phyloP scores from a whole-genome alignment of 2,329 filamentous ascomycete genomes.

The Chaetomium olivaceum region DNA sequence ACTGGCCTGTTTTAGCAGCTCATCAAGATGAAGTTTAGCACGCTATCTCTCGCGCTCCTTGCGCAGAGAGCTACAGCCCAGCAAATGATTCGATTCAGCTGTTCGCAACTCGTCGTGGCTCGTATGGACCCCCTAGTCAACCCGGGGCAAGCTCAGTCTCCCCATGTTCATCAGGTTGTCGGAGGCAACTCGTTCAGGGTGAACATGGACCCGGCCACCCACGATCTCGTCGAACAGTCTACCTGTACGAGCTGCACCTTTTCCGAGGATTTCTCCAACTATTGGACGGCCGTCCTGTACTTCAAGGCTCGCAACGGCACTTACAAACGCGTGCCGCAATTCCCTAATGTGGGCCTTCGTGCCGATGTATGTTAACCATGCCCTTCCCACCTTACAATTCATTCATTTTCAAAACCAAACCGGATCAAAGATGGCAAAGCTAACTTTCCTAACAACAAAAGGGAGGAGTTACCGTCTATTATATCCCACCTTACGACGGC shows the following conservation, averaged over 20 bases:
- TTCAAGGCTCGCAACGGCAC: constrained; percentile 33
- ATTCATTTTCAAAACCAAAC: background rate
- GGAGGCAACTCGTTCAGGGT: constrained; percentile 34
- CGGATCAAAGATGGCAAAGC: background rate
- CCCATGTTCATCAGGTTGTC: constrained; percentile 34
- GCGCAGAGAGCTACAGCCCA: constrained; percentile 19
- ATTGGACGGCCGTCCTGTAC: constrained; percentile 35
- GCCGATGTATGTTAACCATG: constrained; percentile 15
- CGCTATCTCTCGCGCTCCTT: constrained; percentile 20
- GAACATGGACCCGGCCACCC: constrained; percentile 31
- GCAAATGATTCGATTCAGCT: constrained; percentile 37
- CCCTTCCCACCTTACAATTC: background rate
- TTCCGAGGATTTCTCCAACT: constrained; percentile 34
- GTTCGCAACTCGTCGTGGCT: constrained; percentile 35
- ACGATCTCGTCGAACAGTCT: constrained; percentile 29
- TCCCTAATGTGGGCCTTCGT: constrained; percentile 29
- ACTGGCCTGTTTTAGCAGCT: background rate
- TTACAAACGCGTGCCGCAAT: constrained; percentile 30
- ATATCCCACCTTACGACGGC: constrained; percentile 35
- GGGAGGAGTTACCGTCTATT: constrained; percentile 35
- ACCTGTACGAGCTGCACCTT: constrained; percentile 34
- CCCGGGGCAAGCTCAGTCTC: constrained; percentile 26
- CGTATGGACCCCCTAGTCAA: constrained; percentile 36
- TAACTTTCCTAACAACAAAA: background rate
- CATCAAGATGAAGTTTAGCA: constrained; percentile 21